Evolutionary conservation across 1,284 basidiomycete genomes (phyloP).

Genomic region (Leccinum griseonigrum): DNA sequence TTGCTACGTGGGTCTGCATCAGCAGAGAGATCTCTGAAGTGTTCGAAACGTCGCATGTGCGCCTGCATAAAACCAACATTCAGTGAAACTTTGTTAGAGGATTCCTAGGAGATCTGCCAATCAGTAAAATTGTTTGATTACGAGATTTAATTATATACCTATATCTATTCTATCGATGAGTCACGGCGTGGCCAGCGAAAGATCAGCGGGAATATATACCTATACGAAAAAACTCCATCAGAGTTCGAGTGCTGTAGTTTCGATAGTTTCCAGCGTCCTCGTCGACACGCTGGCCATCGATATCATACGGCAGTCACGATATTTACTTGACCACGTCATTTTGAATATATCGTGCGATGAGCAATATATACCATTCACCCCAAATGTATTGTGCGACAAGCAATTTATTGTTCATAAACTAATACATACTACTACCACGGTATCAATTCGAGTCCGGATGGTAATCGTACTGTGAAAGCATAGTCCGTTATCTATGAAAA

Average conservation of each 20-base stretch:
- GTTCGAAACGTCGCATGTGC: conserved; percentile 57
- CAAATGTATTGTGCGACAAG: not conserved
- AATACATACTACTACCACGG: not conserved
- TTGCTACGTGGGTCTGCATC: conserved; percentile 40
- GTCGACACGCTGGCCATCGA: not conserved
- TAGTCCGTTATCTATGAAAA: not conserved
- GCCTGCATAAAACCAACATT: conserved; percentile 40
- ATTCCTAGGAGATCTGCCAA: conserved; percentile 34
- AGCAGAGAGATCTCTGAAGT: conserved; percentile 44
- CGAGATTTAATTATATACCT: no score
- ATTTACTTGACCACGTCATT: not conserved
- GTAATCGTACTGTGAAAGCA: not conserved
- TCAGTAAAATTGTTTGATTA: no score
- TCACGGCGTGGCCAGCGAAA: no score
- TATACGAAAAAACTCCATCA: no score
- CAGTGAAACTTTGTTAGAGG: conserved; percentile 7
- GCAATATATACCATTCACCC: not conserved
- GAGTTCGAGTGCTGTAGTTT: not conserved
- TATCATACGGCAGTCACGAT: not conserved
- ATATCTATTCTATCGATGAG: no score
- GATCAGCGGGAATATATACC: no score
- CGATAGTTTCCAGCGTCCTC: not conserved
- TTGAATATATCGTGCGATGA: not conserved
- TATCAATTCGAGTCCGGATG: not conserved
- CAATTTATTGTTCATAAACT: not conserved